phyloP scores from a whole-genome alignment of 345 rosid genomes.

The Populus davidiana region DNA sequence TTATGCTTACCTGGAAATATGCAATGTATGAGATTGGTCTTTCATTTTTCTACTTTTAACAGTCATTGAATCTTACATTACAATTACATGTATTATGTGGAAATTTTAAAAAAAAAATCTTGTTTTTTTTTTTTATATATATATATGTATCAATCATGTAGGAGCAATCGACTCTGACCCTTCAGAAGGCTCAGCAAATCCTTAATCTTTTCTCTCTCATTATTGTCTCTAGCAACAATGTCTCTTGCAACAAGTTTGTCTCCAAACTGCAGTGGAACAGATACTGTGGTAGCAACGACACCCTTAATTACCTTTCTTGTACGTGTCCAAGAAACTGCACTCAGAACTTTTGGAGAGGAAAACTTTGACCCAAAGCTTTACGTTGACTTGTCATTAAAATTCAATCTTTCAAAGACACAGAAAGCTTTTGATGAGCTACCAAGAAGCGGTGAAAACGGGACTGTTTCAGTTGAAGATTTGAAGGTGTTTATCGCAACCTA shows the following conservation, averaged over 20 bases:
- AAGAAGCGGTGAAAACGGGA: slow-evolving; percentile 28
- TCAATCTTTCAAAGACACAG: slow-evolving; percentile 39
- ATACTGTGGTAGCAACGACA: slow-evolving; percentile 22
- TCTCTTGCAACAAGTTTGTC: neutral
- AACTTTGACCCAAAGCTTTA: slow-evolving; percentile 63
- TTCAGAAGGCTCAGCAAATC: neutral
- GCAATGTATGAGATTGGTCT: no score
- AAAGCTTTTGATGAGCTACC: slow-evolving; percentile 54
- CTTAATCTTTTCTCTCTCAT: neutral
- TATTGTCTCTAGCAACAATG: neutral
- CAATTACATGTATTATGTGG: no score
- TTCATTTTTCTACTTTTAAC: no score
- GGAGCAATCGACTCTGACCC: neutral
- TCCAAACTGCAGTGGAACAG: neutral
- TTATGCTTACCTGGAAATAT: no score
- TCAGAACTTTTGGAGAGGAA: slow-evolving; percentile 35
- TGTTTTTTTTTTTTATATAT: no score
- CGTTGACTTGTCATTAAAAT: slow-evolving; percentile 62
- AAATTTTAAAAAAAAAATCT: no score
- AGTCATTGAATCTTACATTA: no score
- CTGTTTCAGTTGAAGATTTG: slow-evolving; percentile 17
- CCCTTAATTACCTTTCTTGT: slow-evolving; percentile 62
- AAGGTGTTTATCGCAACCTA: slow-evolving; percentile 24
- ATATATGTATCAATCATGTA: neutral
- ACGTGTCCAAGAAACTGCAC: slow-evolving; percentile 59